Conservation (phyloP, 2,329 filamentous ascomycete genomes). For the Ophiocordyceps australis region DNA sequence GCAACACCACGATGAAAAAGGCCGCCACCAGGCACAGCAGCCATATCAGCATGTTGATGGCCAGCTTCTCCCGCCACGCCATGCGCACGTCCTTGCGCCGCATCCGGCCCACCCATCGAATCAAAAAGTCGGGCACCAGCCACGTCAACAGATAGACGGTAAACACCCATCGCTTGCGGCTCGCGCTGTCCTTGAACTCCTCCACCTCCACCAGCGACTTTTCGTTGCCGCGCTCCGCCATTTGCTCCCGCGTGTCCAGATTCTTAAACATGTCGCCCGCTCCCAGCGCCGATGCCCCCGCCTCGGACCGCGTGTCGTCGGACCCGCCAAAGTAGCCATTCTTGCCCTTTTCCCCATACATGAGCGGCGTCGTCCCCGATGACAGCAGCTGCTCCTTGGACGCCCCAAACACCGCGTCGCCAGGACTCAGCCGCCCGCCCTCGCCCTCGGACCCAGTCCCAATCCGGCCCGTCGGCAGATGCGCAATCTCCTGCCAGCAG, state of each 20-base stretch:
- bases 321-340: constrained; percentile 66
- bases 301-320: constrained; percentile 81
- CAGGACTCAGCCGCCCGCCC: constrained; percentile 41
- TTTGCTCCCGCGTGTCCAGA: constrained; percentile 79
- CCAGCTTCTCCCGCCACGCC: constrained; percentile 93
- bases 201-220: constrained; percentile 84
- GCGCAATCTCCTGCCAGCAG: constrained; percentile 84
- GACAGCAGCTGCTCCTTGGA: constrained; percentile 43
- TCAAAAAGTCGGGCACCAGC: constrained; percentile 69
- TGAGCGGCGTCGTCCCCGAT: constrained; percentile 34
- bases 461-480: constrained; percentile 40
- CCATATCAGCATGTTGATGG: constrained; percentile 98
- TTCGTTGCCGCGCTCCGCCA: constrained; percentile 89
- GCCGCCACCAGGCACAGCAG: constrained; percentile 55
- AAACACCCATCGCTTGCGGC: constrained; percentile 81
- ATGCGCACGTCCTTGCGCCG: constrained; percentile 78
- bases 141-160: constrained; percentile 72
- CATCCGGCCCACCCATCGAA: constrained; percentile 66
- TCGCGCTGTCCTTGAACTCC: constrained; percentile 56
- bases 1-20: constrained; percentile 86
- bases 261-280: constrained; percentile 97
- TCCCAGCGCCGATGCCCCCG: constrained; percentile 77
- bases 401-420: constrained; percentile 37
- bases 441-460: constrained; percentile 35
- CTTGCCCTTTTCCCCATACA: constrained; percentile 56